Percentiles rank a stretch among this genome's conserved stretches.
phyloP scores from a whole-genome alignment of 2,329 filamentous ascomycete species.

The Verticillium nubilum region DNA sequence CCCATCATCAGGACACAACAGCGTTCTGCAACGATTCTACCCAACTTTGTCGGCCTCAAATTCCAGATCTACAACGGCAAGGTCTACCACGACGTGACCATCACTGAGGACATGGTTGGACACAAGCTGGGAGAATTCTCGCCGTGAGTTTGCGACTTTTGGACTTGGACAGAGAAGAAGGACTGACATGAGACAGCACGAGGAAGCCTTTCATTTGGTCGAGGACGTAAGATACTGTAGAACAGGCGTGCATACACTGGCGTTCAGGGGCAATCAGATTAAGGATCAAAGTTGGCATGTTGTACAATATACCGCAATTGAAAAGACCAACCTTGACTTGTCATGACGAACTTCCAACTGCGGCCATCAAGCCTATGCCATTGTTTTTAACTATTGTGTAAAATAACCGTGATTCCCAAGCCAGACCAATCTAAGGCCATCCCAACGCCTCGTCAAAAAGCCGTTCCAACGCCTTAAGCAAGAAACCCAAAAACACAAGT shows the following conservation, averaged over 20 bases:
- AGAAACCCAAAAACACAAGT: background rate
- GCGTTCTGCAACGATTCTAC: slow-evolving; percentile 81
- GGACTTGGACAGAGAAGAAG: background rate
- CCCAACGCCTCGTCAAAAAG: slow-evolving; percentile 8
- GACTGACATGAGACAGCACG: slow-evolving; percentile 32
- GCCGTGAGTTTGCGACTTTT: slow-evolving; percentile 53
- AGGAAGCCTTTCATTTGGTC: slow-evolving; percentile 52
- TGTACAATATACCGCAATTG: background rate
- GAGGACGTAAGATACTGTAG: slow-evolving; percentile 5
- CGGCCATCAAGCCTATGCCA: background rate
- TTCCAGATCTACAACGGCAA: slow-evolving; percentile 94
- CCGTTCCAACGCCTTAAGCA: slow-evolving; percentile 5
- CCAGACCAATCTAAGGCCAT: background rate
- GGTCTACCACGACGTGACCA: slow-evolving; percentile 71
- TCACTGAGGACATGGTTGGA: slow-evolving; percentile 95
- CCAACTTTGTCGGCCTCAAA: slow-evolving; percentile 83
- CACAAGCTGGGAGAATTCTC: slow-evolving; percentile 93
- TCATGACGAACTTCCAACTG: background rate
- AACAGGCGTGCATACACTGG: background rate
- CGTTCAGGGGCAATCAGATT: background rate
- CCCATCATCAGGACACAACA: slow-evolving; percentile 81
- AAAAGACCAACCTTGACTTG: background rate
- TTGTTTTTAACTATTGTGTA: background rate
- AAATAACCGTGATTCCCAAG: background rate
- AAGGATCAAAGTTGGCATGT: no score